Conservation (phyloP, 768 basidiomycete species). For the Agrocybe pediades region DNA sequence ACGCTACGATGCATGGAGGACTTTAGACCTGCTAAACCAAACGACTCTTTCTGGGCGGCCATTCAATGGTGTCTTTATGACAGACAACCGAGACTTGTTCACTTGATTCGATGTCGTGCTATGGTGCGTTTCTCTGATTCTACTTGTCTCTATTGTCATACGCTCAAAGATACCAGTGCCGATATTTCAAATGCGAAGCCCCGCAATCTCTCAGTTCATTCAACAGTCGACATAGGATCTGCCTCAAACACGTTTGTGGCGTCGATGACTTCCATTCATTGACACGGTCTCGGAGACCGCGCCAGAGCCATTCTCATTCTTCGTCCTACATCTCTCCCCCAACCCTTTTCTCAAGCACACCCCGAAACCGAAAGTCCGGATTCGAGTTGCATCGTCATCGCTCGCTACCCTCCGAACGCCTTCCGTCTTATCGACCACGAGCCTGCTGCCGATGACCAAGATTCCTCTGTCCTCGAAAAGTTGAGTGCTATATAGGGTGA, state of each 20-base stretch:
- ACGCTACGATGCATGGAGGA: slow-evolving; percentile 71
- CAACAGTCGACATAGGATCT: slow-evolving; percentile 62
- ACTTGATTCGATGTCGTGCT: slow-evolving; percentile 77
- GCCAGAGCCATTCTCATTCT: slow-evolving; percentile 65
- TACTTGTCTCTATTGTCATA: too few species aligned
- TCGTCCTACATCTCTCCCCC: slow-evolving; percentile 45
- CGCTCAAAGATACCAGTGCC: too few species aligned
- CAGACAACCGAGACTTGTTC: slow-evolving; percentile 62
- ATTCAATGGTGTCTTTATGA: slow-evolving; percentile 73
- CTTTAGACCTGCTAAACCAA: slow-evolving; percentile 64
- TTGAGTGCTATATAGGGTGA: slow-evolving; percentile 92
- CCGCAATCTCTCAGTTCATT: slow-evolving; percentile 42
- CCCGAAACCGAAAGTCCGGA: slow-evolving; percentile 51
- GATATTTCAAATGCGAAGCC: slow-evolving; percentile 52
- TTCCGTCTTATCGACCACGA: slow-evolving; percentile 92
- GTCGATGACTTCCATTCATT: slow-evolving; percentile 50
- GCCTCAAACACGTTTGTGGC: slow-evolving; percentile 54
- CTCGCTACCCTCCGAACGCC: slow-evolving; percentile 72
- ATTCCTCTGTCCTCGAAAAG: slow-evolving; percentile 46
- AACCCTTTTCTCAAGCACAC: slow-evolving; percentile 54
- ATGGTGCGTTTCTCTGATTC: slow-evolving; percentile 41
- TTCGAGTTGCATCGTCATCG: slow-evolving; percentile 69
- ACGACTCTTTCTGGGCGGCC: slow-evolving; percentile 51
- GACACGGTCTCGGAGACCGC: slow-evolving; percentile 74
- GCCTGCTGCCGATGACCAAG: slow-evolving; percentile 68